Evolutionary conservation across 345 rosid species (phyloP).

Genomic region (Gossypium anomalum): DNA sequence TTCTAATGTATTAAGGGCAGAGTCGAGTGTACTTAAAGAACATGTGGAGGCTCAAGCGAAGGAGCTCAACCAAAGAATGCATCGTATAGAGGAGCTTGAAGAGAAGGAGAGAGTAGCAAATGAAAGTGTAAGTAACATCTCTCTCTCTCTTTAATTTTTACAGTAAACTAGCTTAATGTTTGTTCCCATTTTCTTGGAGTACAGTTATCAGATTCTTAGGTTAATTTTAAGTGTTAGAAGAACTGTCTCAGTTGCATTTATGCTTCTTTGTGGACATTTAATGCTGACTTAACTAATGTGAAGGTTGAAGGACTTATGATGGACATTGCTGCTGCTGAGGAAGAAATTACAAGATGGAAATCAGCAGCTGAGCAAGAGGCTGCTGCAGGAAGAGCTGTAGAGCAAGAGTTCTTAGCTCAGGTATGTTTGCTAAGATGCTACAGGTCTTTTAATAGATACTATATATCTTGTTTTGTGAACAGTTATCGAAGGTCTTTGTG

Average conservation of each 20-base stretch:
- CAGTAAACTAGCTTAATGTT: neutral
- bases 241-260: neutral
- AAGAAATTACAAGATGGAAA: constrained; percentile 98
- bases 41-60: constrained; percentile 67
- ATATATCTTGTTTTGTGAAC: neutral
- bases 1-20: constrained; percentile 71
- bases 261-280: neutral
- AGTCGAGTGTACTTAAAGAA: constrained; percentile 56
- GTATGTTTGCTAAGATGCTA: constrained; percentile 32
- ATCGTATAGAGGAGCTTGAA: constrained; percentile 72
- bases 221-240: constrained; percentile 6
- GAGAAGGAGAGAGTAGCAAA: constrained; percentile 88
- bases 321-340: constrained; percentile 96
- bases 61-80: constrained; percentile 69
- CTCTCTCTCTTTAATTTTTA: neutral
- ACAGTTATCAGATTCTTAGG: neutral
- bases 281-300: constrained; percentile 14
- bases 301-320: constrained; percentile 98
- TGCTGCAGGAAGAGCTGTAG: constrained; percentile 94
- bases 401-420: constrained; percentile 70
- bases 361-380: constrained; percentile 99
- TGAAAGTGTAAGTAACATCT: constrained; percentile 67
- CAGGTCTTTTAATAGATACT: neutral
- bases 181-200: neutral
- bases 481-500: neutral